Base-by-base conservation (phyloP, 306 rosid genomes). In the Canavalia ensiformis region DNA sequence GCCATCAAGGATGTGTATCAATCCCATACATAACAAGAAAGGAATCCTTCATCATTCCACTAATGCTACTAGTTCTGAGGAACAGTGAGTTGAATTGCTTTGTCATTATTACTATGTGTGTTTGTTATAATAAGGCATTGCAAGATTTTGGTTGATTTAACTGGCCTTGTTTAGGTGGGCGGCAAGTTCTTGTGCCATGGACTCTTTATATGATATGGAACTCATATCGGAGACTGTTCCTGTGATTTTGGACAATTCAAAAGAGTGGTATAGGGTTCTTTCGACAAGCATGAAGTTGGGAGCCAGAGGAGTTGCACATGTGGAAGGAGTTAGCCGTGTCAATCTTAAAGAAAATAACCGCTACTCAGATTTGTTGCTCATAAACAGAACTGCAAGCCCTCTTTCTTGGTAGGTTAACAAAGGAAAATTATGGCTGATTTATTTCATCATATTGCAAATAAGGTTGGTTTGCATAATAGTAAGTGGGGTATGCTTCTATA, bases 1-100 rank as follows among this genome's bases (percentile, higher is more conserved):
- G 97, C 99, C 99, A 8, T 90, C 97, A 1, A 92, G 97, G 88
- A 92, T 95, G 98, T 95, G 98, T 68, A 90, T 95, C 82, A 95
- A 87, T 82, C 98, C 99, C 39, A 86, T 93, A 47, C 99, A 95
- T 81, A 93, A 95, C 78, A 90, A 90, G 83, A 93, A 93, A 84
- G 98, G 93, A 74, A 88, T 95, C 76, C 89, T 93, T 91, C 99
- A 87, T 46, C 87, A 46, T 31, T 82, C 93, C 8, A 63, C 44
- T 55, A 85, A 84, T 50, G 86, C 87, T 39, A 87, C 84, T 83
- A 84, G 82, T 84, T 79, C 93, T n/a, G 94, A 90, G 78, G 99
- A 92, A 78, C 86, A 75, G 97, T 95, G 77, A 81, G 86, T 73
- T 49, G 47, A 42, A 52, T 73, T 75, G 64, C 75, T 66, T 42